phyloP scores from a whole-genome alignment of 2,329 filamentous ascomycete genomes.

The Trichoderma afroharzianum region DNA sequence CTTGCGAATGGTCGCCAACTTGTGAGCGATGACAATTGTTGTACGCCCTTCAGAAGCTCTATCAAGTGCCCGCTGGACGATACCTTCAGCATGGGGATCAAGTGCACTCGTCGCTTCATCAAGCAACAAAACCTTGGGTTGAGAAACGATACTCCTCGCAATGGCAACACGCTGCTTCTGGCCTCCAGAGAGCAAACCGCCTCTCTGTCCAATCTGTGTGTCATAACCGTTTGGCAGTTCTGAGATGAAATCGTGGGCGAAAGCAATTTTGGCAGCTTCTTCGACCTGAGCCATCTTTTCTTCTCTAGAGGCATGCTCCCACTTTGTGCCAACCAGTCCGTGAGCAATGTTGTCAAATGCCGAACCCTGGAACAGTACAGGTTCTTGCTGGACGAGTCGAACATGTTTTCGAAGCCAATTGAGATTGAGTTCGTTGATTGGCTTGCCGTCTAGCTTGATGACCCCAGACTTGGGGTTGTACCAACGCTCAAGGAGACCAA shows the following conservation, averaged over 20 bases:
- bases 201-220: conserved; percentile 59
- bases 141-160: conserved; percentile 39
- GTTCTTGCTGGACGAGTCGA: conserved; percentile 41
- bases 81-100: conserved; percentile 39
- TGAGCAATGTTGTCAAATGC: conserved; percentile 55
- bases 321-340: conserved; percentile 43
- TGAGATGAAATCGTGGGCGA: conserved; percentile 49
- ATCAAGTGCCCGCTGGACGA: conserved; percentile 53
- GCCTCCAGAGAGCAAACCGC: conserved; percentile 62
- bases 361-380: conserved; percentile 42
- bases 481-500: conserved; percentile 39
- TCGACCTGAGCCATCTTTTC: conserved; percentile 42
- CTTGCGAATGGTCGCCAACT: conserved; percentile 52
- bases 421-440: conserved; percentile 34
- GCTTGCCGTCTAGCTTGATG: conserved; percentile 36
- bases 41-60: conserved; percentile 53
- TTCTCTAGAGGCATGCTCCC: conserved; percentile 37
- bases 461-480: conserved; percentile 33
- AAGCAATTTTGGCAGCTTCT: conserved; percentile 46
- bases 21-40: conserved; percentile 61
- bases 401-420: conserved; percentile 38
- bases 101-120: conserved; percentile 63
- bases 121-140: conserved; percentile 54
- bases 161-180: conserved; percentile 64
- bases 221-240: conserved; percentile 45